phyloP scores from a whole-genome alignment of 2,329 filamentous ascomycete genomes.

The Pseudogymnoascus sp. region DNA sequence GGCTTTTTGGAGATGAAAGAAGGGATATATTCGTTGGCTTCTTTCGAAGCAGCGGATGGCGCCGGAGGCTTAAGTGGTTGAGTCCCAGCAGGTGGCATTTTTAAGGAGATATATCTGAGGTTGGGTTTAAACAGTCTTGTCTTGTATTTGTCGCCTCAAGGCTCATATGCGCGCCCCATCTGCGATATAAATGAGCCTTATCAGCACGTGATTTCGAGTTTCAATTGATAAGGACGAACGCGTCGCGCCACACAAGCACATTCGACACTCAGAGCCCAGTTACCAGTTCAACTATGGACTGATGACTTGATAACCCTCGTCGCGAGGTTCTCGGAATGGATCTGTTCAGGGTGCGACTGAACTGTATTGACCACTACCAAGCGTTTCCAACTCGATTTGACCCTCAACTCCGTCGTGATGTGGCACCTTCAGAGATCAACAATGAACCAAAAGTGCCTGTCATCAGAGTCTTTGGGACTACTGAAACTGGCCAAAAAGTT shows the following conservation, averaged over 20 bases:
- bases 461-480: slow-evolving; percentile 84
- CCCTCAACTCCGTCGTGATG: slow-evolving; percentile 64
- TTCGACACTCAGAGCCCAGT: background rate
- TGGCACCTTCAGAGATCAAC: slow-evolving; percentile 49
- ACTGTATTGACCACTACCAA: slow-evolving; percentile 95
- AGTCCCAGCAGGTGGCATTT: slow-evolving; percentile 34
- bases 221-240: background rate
- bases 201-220: slow-evolving; percentile 10
- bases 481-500: slow-evolving; percentile 90
- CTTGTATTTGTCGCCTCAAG: background rate
- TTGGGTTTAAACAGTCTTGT: background rate
- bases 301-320: background rate
- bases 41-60: slow-evolving; percentile 54
- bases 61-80: slow-evolving; percentile 28
- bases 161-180: background rate
- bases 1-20: slow-evolving; percentile 97
- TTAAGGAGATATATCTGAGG: slow-evolving; percentile 11
- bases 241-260: slow-evolving; percentile 2
- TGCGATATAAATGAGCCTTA: background rate
- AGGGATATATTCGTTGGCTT: slow-evolving; percentile 97
- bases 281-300: background rate
- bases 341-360: slow-evolving; percentile 81
- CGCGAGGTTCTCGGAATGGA: slow-evolving; percentile 43
- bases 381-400: slow-evolving; percentile 71
- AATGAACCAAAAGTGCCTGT: slow-evolving; percentile 73